Evolutionary conservation across 164 flowering plant genomes (phyloP), one percentile per base, ranked within the genome.

Genomic region (Macadamia integrifolia): DNA sequence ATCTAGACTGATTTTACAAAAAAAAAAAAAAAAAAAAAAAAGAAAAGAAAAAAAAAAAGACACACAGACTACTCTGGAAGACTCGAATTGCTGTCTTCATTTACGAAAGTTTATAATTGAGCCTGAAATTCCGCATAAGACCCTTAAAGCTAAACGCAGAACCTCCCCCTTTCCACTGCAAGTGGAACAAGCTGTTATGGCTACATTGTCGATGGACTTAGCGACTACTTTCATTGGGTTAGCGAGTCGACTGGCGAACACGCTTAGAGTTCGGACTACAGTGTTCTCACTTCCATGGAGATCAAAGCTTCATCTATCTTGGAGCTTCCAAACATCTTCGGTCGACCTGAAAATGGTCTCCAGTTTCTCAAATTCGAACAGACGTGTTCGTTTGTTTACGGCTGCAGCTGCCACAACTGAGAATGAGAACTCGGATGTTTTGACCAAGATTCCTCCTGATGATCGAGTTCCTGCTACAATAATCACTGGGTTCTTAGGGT

Each of bases 401-500:
- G 79, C 80, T 6, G 78, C 84, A 6, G 68, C 88, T 6, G 57
- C 86, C 9, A 48, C 83, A 18, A 74, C 83, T 7, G 68, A 80
- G 70, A 78, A 64, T 43, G 87, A 84, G 58, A 69, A 66, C 40
- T 79, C 84, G 15, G 89, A 83, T 57, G 81, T 78, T 48, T 50
- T 72, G 28, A 82, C 87, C 5, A 79, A 79, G 67, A 87, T 87
- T 69, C 96, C 86, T 9, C 87, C 88, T 4, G 98, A 94, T 78
- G 69, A 86, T 70, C 81, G 98, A 43, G 78, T 94, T 67, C 98
- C 99, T 3, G 99, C 99, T 1, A 94, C 99, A 0, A 86, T 94
- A 10, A 94, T 94, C 60, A 92, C 99, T 43, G 98, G 98, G 0
- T 94, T 94, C 70, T 74, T 94, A 9, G 99, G 97, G 17, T 89